Conservation (phyloP, 2,329 filamentous ascomycete species). For the Harringtonia lauricola region DNA sequence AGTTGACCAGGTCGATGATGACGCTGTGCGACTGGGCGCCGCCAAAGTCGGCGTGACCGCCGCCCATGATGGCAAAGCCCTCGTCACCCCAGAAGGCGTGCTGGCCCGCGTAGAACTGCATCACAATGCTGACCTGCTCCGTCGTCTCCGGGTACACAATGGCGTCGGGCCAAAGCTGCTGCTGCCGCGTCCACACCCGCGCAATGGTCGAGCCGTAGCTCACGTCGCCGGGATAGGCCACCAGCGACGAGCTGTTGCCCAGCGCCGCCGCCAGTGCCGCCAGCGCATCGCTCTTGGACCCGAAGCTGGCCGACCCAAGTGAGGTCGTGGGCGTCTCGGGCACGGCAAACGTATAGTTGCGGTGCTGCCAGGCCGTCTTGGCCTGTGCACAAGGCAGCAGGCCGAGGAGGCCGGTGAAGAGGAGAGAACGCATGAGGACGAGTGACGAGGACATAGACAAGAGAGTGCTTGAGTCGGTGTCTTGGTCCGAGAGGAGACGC, state of each 20-base stretch:
- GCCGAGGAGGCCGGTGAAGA: background rate
- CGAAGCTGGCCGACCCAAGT: background rate
- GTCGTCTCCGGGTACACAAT: slow-evolving; percentile 2
- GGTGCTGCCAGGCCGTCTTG: slow-evolving; percentile 4
- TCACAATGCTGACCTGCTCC: slow-evolving; percentile 2
- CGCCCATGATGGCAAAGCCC: slow-evolving; percentile 3
- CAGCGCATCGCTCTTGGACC: slow-evolving; percentile 1
- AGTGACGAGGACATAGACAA: too few species aligned
- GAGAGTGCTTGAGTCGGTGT: too few species aligned
- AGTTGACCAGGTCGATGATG: slow-evolving; percentile 1
- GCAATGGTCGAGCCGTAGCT: slow-evolving; percentile 1
- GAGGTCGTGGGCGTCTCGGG: background rate
- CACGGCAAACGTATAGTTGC: slow-evolving; percentile 1
- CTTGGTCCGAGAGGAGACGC: too few species aligned
- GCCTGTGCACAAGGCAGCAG: background rate
- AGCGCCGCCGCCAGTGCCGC: background rate
- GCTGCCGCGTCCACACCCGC: slow-evolving; percentile 1
- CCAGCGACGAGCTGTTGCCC: background rate
- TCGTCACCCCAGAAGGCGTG: slow-evolving; percentile 1
- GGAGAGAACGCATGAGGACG: background rate
- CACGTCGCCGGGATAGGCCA: slow-evolving; percentile 1
- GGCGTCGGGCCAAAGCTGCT: slow-evolving; percentile 1
- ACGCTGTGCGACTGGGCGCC: slow-evolving; percentile 2
- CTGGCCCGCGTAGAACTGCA: slow-evolving; percentile 1
- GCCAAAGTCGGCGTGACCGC: slow-evolving; percentile 3